Evolutionary conservation across 768 basidiomycete species (phyloP).

Genomic region (Solioccasus polychromus): DNA sequence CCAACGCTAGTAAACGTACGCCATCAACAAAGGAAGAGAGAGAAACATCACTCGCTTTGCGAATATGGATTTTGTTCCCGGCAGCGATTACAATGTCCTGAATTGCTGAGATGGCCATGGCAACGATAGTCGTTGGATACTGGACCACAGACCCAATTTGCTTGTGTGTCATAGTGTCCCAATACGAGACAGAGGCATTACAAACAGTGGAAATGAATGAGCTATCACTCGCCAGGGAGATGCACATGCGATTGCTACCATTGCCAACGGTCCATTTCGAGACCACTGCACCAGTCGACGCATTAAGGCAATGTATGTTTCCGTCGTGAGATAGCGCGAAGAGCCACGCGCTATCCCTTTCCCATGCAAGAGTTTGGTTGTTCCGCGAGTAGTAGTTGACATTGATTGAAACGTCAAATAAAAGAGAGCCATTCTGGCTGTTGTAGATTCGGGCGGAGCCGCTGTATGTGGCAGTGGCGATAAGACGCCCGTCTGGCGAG

Average conservation of each 20-base stretch:
- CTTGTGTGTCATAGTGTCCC: neutral
- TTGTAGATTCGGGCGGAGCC: neutral
- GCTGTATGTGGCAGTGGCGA: neutral
- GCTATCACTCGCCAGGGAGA: neutral
- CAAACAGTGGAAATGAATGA: neutral
- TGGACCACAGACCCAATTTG: neutral
- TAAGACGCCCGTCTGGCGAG: neutral
- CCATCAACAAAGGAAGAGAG: neutral
- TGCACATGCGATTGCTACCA: neutral
- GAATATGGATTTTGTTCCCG: neutral
- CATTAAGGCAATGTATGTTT: neutral
- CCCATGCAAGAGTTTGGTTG: neutral
- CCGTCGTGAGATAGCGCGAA: neutral
- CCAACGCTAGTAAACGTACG: neutral
- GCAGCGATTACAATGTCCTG: neutral
- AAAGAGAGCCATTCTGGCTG: neutral
- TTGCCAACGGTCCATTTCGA: neutral
- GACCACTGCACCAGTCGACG: neutral
- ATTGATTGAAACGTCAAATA: neutral
- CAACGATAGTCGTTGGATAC: neutral
- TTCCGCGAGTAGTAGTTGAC: neutral
- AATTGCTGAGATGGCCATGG: conserved; percentile 1
- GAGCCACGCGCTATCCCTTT: neutral
- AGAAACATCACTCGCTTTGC: too few species aligned
- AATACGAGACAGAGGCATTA: neutral